Base-by-base conservation (phyloP, 106 monocot species). In the Narthecium ossifragum region DNA sequence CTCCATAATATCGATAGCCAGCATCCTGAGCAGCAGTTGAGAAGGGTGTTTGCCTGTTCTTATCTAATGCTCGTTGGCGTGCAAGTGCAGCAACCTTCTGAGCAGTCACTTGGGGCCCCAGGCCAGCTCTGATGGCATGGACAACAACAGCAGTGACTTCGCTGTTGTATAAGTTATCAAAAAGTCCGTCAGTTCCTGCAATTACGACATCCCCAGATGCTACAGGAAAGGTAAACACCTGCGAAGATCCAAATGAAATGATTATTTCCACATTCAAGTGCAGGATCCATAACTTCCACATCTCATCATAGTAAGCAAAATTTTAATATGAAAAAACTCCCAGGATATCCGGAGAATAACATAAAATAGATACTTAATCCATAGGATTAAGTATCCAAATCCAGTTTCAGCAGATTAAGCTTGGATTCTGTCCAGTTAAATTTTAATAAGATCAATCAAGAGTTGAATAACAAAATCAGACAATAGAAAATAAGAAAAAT, bases 21-120 rank as follows among this genome's bases (percentile, higher is more conserved):
- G 87, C 87, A 51, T 82, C 87, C 54, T 88, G 87, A 28, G 82
- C 87, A 14, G 87, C 87, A 12, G 71, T 62, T 29, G 87, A 75
- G 48, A 88, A 88, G 4, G 82, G 87, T 23, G 82, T 79, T 39
- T 88, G 87, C 57, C 82, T 46, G 69, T 79, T 79, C 39, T 53
- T 88, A 56, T 88, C 87, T 26, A 41, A 68, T 6, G 87, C 87
- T 37, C 78, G 60, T 37, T 82, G 75, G 17, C 78, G 82, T n/a
- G 87, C 87, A 33, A 88, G 75, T 1, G 82, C 82, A 30, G 82
- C 82, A 6, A 88, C 76, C 66, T 79, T 88, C 61, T 79, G 72
- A 13, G 82, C 78, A 23, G 87, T 73, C 15, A 70, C 73, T 20
- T 83, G 69, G 27, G 87, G 87, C 0, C 64, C 75, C 34, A 75